A percentile compares a stretch with the other conserved stretches of the same genome.
These are phyloP conservation scores for Pogostemon cablin DNA, from an alignment of 257 asterid genomes.

Conservation along the genomic window DNA sequence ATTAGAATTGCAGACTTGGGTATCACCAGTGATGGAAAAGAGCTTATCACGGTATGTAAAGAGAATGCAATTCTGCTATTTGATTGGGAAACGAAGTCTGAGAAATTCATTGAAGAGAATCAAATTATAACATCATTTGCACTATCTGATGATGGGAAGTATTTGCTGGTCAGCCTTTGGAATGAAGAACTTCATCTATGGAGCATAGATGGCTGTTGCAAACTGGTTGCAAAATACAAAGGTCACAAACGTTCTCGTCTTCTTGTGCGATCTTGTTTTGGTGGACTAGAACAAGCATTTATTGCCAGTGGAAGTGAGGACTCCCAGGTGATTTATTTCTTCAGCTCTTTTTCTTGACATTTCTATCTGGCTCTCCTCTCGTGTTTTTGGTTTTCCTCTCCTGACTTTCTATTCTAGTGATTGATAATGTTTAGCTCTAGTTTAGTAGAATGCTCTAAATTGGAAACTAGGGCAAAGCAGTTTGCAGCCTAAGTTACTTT, in stretches of 20 bases:
- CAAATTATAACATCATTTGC: constrained; percentile 72
- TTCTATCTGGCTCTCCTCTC: no score
- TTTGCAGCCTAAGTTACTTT: no score
- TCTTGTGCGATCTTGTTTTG: constrained; percentile 85
- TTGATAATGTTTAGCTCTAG: no score
- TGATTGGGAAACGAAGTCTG: constrained; percentile 76
- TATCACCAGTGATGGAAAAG: constrained; percentile 62
- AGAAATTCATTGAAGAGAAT: constrained; percentile 75
- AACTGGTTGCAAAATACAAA: constrained; percentile 66
- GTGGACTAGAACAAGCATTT: constrained; percentile 84
- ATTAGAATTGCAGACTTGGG: constrained; percentile 72
- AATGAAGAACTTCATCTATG: constrained; percentile 91
- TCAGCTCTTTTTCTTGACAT: no score
- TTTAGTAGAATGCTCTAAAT: no score
- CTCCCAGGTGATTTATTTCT: constrained; percentile 59
- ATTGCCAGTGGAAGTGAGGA: constrained; percentile 97
- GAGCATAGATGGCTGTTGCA: constrained; percentile 64
- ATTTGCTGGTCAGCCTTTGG: constrained; percentile 69
- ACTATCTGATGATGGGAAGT: constrained; percentile 71
- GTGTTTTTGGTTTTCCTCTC: no score
- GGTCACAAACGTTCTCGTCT: constrained; percentile 89
- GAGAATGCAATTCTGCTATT: constrained; percentile 57
- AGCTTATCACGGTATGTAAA: constrained; percentile 69
- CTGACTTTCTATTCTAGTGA: no score
- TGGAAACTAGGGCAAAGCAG: no score